phyloP scores from a whole-genome alignment of 2,329 filamentous ascomycete species.

The Sclerotinia nivalis region DNA sequence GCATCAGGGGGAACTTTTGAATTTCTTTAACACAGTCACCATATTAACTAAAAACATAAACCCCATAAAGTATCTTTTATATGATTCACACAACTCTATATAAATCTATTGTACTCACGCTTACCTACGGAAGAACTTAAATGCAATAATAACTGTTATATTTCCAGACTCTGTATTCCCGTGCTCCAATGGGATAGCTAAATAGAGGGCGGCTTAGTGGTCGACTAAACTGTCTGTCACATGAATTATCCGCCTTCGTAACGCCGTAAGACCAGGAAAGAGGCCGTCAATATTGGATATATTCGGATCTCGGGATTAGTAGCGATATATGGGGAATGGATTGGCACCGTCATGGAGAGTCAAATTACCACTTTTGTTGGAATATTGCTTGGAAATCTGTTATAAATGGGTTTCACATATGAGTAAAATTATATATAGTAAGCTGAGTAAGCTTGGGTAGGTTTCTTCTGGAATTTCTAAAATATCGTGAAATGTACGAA shows the following conservation, averaged over 20 bases:
- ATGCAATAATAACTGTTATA: background rate
- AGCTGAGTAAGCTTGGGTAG: background rate
- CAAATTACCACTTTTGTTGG: background rate
- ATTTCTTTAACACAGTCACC: background rate
- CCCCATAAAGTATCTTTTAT: background rate
- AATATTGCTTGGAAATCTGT: background rate
- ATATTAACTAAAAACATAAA: too few relatives aligned
- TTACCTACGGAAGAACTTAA: background rate
- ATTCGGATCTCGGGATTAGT: background rate
- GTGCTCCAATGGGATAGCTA: background rate
- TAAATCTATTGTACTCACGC: too few relatives aligned
- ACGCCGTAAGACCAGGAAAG: background rate
- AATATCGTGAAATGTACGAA: background rate
- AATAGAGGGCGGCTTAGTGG: too few relatives aligned
- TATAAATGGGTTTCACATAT: background rate
- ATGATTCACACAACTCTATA: background rate
- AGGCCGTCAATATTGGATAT: background rate
- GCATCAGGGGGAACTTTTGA: background rate
- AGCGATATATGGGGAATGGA: background rate
- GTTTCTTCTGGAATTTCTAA: background rate
- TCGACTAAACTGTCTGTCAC: background rate
- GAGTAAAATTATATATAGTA: background rate
- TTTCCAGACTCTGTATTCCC: background rate
- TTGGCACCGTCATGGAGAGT: background rate
- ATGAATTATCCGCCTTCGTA: background rate